A percentile compares a stretch with the other conserved stretches of the same genome.
phyloP scores from a whole-genome alignment of 2,329 filamentous ascomycete genomes.

The Saccharata proteae region DNA sequence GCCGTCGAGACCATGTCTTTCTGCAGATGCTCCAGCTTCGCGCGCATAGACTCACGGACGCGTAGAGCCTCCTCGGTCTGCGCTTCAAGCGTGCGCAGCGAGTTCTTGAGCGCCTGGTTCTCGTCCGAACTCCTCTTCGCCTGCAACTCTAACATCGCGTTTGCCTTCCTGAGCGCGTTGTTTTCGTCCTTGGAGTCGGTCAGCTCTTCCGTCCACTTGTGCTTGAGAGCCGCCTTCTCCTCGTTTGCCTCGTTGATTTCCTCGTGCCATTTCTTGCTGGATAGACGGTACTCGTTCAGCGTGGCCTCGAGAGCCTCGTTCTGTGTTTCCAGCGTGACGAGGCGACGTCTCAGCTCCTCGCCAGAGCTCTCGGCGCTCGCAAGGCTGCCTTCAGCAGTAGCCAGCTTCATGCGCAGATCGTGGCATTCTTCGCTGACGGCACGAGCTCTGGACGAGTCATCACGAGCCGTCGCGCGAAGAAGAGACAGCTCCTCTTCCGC shows the following conservation, averaged over 20 bases:
- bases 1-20: constrained; percentile 73
- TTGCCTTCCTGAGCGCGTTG: constrained; percentile 10
- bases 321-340: constrained; percentile 24
- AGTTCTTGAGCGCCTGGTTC: constrained; percentile 59
- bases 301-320: constrained; percentile 50
- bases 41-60: constrained; percentile 70
- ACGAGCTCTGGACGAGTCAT: constrained; percentile 30
- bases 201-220: too few relatives aligned
- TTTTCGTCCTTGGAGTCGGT: too few relatives aligned
- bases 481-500: constrained; percentile 38
- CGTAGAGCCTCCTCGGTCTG: constrained; percentile 80
- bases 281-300: constrained; percentile 51
- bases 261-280: constrained; percentile 45
- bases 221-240: constrained; percentile 35
- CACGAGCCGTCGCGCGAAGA: constrained; percentile 28
- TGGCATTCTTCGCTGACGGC: constrained; percentile 32
- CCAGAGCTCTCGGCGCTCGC: constrained; percentile 16
- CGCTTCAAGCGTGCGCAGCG: constrained; percentile 59
- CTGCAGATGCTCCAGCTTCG: constrained; percentile 75
- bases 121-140: too few relatives aligned
- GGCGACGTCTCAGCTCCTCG: constrained; percentile 7
- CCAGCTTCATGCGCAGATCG: constrained; percentile 25
- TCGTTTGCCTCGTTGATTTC: constrained; percentile 44
- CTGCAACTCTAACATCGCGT: too few relatives aligned
- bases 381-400: too few relatives aligned